These are phyloP conservation scores for Paraconiothyrium sp. DNA, from an alignment of 2,329 filamentous ascomycete species.

Conservation along the genomic window DNA sequence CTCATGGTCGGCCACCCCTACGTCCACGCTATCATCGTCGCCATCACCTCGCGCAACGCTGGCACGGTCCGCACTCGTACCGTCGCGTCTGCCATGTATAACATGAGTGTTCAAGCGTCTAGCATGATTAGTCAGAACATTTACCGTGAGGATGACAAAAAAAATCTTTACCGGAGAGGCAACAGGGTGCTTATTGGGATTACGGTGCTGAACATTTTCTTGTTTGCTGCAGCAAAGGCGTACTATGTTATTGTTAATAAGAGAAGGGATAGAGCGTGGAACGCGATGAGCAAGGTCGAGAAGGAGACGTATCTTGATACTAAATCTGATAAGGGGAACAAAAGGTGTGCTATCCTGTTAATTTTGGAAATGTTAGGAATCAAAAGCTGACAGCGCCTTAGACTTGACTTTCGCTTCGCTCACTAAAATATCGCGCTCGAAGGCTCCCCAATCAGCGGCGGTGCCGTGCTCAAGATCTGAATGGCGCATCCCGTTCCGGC, in stretches of 20 bases:
- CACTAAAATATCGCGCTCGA: conserved; percentile 26
- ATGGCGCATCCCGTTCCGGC: no score
- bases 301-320: conserved; percentile 48
- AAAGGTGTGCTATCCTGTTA: conserved; percentile 25
- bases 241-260: conserved; percentile 65
- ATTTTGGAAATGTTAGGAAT: neutral
- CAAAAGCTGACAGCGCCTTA: conserved; percentile 10
- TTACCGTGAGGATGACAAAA: conserved; percentile 64
- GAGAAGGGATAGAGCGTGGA: conserved; percentile 43
- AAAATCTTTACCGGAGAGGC: conserved; percentile 59
- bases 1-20: conserved; percentile 56
- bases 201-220: conserved; percentile 58
- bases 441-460: no score
- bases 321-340: conserved; percentile 50
- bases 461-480: no score
- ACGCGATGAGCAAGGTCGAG: conserved; percentile 44
- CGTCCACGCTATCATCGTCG: conserved; percentile 56
- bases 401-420: conserved; percentile 46
- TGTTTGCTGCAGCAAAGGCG: conserved; percentile 62
- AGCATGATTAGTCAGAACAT: conserved; percentile 54
- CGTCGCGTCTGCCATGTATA: conserved; percentile 55
- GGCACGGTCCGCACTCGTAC: conserved; percentile 56
- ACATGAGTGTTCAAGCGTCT: conserved; percentile 49
- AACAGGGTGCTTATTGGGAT: conserved; percentile 65
- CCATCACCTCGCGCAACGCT: conserved; percentile 54